A percentile compares a stretch with the other conserved stretches of the same genome.
These are phyloP conservation scores for Wickerhamomyces hampshirensis DNA, from an alignment of 805 yeast genomes.

Conservation along the genomic window DNA sequence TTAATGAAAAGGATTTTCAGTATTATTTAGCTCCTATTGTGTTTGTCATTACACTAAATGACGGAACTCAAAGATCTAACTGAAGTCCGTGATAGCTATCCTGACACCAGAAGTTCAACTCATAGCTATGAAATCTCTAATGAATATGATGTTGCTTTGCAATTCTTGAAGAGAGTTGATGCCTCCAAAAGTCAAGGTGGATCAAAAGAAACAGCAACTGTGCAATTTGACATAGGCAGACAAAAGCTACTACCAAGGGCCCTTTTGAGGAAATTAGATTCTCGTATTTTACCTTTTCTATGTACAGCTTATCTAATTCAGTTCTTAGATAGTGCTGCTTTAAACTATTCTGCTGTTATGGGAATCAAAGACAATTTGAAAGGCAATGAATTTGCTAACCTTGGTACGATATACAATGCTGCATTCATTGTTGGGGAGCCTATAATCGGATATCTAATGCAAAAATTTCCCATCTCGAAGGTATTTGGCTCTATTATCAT, in stretches of 20 bases:
- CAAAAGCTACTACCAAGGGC: neutral
- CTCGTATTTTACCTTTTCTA: constrained; percentile 26
- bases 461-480: constrained; percentile 48
- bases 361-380: constrained; percentile 46
- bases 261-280: constrained; percentile 15
- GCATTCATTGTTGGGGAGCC: constrained; percentile 51
- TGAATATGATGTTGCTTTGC: neutral
- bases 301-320: constrained; percentile 49
- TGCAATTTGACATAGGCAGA: neutral
- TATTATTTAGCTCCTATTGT: too few relatives aligned
- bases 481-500: constrained; percentile 38
- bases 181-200: neutral
- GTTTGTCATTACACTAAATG: too few relatives aligned
- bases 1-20: too few relatives aligned
- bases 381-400: constrained; percentile 44
- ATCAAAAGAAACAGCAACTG: neutral
- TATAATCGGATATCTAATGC: constrained; percentile 38
- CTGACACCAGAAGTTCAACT: too few relatives aligned
- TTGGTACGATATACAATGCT: constrained; percentile 49
- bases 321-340: constrained; percentile 49
- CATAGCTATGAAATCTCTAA: too few relatives aligned
- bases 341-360: constrained; percentile 61
- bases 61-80: too few relatives aligned
- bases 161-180: neutral
- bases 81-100: too few relatives aligned